These are phyloP conservation scores for Neofusicoccum cordaticola DNA, from an alignment of 2,329 filamentous ascomycete species.

Conservation along the genomic window DNA sequence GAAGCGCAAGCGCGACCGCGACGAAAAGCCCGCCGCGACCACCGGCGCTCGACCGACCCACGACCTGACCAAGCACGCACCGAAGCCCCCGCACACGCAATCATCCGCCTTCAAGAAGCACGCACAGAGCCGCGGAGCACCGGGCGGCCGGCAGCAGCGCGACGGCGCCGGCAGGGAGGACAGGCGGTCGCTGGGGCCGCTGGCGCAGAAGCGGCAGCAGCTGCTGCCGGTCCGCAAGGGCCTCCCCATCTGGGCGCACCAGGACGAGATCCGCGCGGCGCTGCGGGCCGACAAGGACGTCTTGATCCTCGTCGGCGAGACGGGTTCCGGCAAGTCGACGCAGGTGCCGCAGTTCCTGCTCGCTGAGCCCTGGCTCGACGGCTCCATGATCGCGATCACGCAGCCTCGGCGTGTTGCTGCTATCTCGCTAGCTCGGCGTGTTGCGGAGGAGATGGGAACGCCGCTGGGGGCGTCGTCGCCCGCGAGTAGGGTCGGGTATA, in stretches of 20 bases:
- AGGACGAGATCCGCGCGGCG: constrained; percentile 64
- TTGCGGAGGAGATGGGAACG: constrained; percentile 77
- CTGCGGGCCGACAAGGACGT: constrained; percentile 65
- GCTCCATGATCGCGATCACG: constrained; percentile 80
- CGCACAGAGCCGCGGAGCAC: not conserved
- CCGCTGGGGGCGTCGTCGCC: constrained; percentile 59
- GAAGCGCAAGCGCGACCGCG: constrained; percentile 32
- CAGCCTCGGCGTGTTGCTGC: constrained; percentile 92
- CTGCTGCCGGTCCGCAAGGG: constrained; percentile 57
- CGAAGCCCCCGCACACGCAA: not conserved
- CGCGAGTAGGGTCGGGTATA: constrained; percentile 76
- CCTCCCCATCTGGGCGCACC: constrained; percentile 78
- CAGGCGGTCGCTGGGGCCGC: not conserved
- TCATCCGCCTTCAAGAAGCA: not conserved
- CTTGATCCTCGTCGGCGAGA: constrained; percentile 86
- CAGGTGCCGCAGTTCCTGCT: constrained; percentile 91
- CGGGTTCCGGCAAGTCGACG: constrained; percentile 94
- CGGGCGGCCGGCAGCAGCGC: not conserved
- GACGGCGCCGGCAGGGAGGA: not conserved
- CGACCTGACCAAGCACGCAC: not conserved
- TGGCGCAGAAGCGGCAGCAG: constrained; percentile 46
- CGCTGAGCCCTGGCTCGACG: constrained; percentile 75
- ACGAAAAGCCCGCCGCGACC: not conserved
- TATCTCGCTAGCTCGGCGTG: constrained; percentile 82
- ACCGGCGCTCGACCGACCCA: constrained; percentile 1